Percentiles rank a stretch among this genome's conserved stretches.
phyloP scores from a whole-genome alignment of 228 moss, liverwort and hornwort genomes.

The Sphagnum fallax region DNA sequence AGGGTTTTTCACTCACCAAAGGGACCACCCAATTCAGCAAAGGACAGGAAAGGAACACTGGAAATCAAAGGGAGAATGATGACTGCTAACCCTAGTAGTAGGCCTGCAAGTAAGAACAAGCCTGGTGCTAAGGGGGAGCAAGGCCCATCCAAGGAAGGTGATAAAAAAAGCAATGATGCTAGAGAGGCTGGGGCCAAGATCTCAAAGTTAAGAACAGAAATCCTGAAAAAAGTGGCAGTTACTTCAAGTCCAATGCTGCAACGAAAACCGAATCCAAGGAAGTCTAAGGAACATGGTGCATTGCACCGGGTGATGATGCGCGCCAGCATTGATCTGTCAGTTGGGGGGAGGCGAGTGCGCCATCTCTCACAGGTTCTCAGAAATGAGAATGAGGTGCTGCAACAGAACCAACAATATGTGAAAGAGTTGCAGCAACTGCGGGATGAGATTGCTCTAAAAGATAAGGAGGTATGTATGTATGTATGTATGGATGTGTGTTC shows the following conservation, averaged over 20 bases:
- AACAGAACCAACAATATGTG: constrained; percentile 30
- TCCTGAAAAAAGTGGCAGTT: constrained; percentile 36
- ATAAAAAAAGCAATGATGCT: no score
- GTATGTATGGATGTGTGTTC: no score
- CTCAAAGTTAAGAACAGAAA: constrained; percentile 29
- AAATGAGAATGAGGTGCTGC: constrained; percentile 40
- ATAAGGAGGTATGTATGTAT: constrained; percentile 22
- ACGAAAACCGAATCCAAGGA: constrained; percentile 9
- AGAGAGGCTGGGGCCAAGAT: constrained; percentile 5
- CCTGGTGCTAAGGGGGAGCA: no score
- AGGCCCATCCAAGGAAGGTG: no score
- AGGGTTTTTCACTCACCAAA: no score
- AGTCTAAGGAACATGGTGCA: constrained; percentile 8
- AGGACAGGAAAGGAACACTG: no score
- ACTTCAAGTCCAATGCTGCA: constrained; percentile 8
- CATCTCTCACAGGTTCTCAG: constrained; percentile 53
- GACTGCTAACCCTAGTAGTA: no score
- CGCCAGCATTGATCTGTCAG: constrained; percentile 43
- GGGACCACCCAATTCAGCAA: no score
- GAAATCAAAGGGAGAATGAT: no score
- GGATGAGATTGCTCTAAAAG: constrained; percentile 12
- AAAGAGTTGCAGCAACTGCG: constrained; percentile 34
- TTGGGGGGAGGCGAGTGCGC: constrained; percentile 45
- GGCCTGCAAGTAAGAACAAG: no score
- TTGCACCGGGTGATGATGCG: constrained; percentile 6